Base-by-base conservation (phyloP, 164 flowering plant species). In the Umbilicus rupestris region DNA sequence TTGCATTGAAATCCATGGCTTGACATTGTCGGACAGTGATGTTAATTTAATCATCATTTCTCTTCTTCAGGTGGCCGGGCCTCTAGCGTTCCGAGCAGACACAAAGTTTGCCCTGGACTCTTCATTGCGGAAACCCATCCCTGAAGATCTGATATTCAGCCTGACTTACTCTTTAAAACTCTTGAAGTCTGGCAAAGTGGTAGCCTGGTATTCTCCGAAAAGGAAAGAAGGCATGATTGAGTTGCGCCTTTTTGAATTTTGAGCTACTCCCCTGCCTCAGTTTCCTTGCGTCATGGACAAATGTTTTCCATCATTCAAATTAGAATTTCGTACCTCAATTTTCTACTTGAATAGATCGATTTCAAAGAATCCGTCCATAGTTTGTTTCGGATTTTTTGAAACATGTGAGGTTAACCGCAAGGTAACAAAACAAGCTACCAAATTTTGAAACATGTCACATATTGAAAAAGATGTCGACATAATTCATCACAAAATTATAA, bases 161-260 rank as follows among this genome's bases (percentile, higher is more conserved):
- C 71, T 94, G 73, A 83, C 66, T 70, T 94, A 90, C 76, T 81
- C 89, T 16, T 69, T 94, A 58, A 74, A 78, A 76, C 71, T 79
- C 8, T 71, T 94, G 9, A 29, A 28, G 0, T 94, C 98, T 0
- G 97, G 95, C 41, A 90, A 94, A 72, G 88, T 86, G 46, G 89
- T 86, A 63, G 87, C 87, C 33, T 94, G 98, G 98, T 94, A 83
- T 74, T 94, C 98, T 39, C 97, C 98, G 0, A 89, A 82, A 73
- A 79, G 95, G 67, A 91, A 94, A 72, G 98, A 94, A 63, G 97
- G 91, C n/a, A 94, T 91, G 98, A 63, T 94, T 44, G 98, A 94
- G 78, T 70, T 94, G 60, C 91, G 95, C 30, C 35, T 91, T 2
- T 89, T 75, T 70, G 97, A 94, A 72, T 93, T 87, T 71, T 89